Conservation (phyloP, 352 stramenopile genomes). For the Pythium coloratum region DNA sequence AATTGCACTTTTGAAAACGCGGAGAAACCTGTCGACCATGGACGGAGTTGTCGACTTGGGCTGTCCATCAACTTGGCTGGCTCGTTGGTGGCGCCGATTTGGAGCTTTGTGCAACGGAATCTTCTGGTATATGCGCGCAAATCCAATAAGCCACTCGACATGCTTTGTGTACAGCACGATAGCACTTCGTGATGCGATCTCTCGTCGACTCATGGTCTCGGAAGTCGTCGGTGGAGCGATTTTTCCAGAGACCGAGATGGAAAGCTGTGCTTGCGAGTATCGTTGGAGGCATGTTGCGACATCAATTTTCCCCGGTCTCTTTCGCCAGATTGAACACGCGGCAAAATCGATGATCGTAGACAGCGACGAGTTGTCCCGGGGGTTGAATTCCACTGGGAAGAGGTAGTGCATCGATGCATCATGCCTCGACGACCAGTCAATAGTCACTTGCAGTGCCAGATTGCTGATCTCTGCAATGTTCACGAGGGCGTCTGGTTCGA, state of each 20-base stretch:
- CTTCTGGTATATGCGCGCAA: conserved; percentile 47
- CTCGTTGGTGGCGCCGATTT: conserved; percentile 18
- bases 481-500: conserved; percentile 64
- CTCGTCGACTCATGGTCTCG: conserved; percentile 40
- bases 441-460: conserved; percentile 45
- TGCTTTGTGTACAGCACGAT: conserved; percentile 77
- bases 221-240: conserved; percentile 32
- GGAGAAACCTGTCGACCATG: conserved; percentile 20
- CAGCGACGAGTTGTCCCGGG: conserved; percentile 2
- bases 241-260: conserved; percentile 44
- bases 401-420: conserved; percentile 43
- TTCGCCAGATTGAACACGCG: conserved; percentile 8
- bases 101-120: conserved; percentile 34
- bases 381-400: conserved; percentile 46
- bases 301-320: neutral
- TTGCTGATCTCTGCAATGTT: conserved; percentile 62
- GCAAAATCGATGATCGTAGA: conserved; percentile 20
- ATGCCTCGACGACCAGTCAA: conserved; percentile 41
- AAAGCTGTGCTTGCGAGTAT: conserved; percentile 40
- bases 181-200: conserved; percentile 54
- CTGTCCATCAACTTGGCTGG: neutral
- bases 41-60: neutral
- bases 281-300: conserved; percentile 11
- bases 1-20: conserved; percentile 42
- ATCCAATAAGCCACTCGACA: conserved; percentile 72